phyloP scores from a whole-genome alignment of 306 rosid genomes.

The Trifolium pratense region DNA sequence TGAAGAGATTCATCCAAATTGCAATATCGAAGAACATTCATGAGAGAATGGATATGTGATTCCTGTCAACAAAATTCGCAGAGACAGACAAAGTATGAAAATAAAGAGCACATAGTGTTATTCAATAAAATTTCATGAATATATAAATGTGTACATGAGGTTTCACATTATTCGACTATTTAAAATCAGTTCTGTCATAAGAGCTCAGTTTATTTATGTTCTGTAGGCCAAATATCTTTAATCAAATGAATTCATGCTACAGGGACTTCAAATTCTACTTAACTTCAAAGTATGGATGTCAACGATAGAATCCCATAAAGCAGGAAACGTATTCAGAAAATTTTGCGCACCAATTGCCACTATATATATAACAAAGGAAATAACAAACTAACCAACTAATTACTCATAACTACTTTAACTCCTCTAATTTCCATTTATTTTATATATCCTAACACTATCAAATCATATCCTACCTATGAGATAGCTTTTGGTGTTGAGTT shows the following conservation, averaged over 20 bases:
- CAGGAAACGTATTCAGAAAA: slow-evolving; percentile 7
- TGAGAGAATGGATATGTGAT: slow-evolving; percentile 94
- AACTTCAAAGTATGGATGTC: slow-evolving; percentile 3
- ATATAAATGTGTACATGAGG: slow-evolving; percentile 18
- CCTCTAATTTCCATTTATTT: too few relatives aligned
- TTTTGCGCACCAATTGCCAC: not conserved
- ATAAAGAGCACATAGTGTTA: slow-evolving; percentile 17
- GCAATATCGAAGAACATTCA: slow-evolving; percentile 97
- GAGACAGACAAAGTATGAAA: slow-evolving; percentile 8
- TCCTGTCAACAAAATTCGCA: slow-evolving; percentile 61
- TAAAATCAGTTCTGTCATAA: slow-evolving; percentile 4
- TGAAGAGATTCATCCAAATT: slow-evolving; percentile 94
- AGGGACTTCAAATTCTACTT: not conserved
- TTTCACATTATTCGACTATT: slow-evolving; percentile 31
- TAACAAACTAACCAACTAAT: too few relatives aligned
- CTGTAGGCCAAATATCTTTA: slow-evolving; percentile 13
- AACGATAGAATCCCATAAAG: slow-evolving; percentile 32
- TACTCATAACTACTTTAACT: too few relatives aligned
- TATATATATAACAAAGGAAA: slow-evolving; percentile 6
- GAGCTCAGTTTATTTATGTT: not conserved
- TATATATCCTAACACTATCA: too few relatives aligned
- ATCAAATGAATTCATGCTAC: not conserved
- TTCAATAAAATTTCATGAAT: not conserved
- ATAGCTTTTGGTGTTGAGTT: too few relatives aligned
- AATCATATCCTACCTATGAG: too few relatives aligned